Conservation (phyloP, 2,329 filamentous ascomycete genomes). For the Neobulgaria alba region DNA sequence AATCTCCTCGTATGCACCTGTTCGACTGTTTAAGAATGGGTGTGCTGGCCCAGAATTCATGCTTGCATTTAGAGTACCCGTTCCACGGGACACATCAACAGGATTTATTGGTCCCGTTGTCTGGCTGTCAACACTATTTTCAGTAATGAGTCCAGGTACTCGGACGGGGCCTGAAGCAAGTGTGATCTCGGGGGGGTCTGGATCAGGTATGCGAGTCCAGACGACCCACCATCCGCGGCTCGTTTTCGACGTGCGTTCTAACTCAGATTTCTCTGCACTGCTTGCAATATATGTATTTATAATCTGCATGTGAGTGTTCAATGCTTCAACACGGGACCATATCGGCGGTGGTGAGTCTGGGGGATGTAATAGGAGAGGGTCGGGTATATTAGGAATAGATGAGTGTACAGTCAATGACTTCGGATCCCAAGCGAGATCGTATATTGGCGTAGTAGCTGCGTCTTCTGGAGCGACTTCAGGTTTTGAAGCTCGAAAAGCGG, state of each 20-base stretch:
- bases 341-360: conserved; percentile 20
- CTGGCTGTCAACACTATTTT: conserved; percentile 7
- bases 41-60: conserved; percentile 22
- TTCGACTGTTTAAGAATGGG: conserved; percentile 19
- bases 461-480: conserved; percentile 29
- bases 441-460: conserved; percentile 36
- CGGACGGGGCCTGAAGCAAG: conserved; percentile 2
- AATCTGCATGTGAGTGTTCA: conserved; percentile 57
- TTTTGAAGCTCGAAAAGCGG: conserved; percentile 45
- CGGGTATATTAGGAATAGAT: conserved; percentile 59
- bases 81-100: conserved; percentile 3
- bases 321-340: conserved; percentile 54
- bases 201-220: conserved; percentile 49
- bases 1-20: neutral
- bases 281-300: conserved; percentile 47
- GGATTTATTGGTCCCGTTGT: neutral
- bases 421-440: conserved; percentile 56
- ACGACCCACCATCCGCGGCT: conserved; percentile 62
- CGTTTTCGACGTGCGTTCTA: conserved; percentile 58
- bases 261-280: conserved; percentile 34
- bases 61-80: conserved; percentile 14
- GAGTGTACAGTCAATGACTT: conserved; percentile 46
- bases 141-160: conserved; percentile 7
- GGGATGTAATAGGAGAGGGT: conserved; percentile 30
- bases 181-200: conserved; percentile 12